Conservation (phyloP, 106 monocot species). For the Triglochin maritima region DNA sequence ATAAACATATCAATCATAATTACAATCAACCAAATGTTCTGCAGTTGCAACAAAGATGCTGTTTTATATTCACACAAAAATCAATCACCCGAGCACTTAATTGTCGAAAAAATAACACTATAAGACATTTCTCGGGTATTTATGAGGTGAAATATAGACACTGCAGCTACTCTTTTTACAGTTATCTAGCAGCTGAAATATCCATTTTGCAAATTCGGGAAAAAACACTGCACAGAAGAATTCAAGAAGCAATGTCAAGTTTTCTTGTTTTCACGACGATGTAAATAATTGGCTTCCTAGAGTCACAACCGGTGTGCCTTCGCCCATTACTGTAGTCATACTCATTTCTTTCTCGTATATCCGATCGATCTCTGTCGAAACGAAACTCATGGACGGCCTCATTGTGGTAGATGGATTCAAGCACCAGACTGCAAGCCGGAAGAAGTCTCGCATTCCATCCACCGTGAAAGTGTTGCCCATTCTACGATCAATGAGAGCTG, state of each 20-base stretch:
- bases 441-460: slow-evolving; percentile 71
- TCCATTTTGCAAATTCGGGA: not conserved
- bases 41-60: not conserved
- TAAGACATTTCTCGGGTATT: not conserved
- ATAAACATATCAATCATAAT: no score
- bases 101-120: not conserved
- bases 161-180: slow-evolving; percentile 13
- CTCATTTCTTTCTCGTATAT: slow-evolving; percentile 80
- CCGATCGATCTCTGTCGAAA: slow-evolving; percentile 53
- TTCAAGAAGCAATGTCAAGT: not conserved
- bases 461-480: slow-evolving; percentile 60
- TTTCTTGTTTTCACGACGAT: not conserved
- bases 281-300: slow-evolving; percentile 85
- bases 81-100: slow-evolving; percentile 4
- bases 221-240: slow-evolving; percentile 4
- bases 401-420: slow-evolving; percentile 27
- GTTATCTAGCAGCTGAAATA: slow-evolving; percentile 15
- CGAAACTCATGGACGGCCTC: slow-evolving; percentile 52
- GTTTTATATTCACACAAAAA: slow-evolving; percentile 20
- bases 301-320: slow-evolving; percentile 62
- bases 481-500: slow-evolving; percentile 38
- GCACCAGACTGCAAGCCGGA: slow-evolving; percentile 50
- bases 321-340: slow-evolving; percentile 73
- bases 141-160: not conserved
- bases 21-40: no score